phyloP scores from a whole-genome alignment of 495 filamentous ascomycete genomes.

The Neurospora intermedia region DNA sequence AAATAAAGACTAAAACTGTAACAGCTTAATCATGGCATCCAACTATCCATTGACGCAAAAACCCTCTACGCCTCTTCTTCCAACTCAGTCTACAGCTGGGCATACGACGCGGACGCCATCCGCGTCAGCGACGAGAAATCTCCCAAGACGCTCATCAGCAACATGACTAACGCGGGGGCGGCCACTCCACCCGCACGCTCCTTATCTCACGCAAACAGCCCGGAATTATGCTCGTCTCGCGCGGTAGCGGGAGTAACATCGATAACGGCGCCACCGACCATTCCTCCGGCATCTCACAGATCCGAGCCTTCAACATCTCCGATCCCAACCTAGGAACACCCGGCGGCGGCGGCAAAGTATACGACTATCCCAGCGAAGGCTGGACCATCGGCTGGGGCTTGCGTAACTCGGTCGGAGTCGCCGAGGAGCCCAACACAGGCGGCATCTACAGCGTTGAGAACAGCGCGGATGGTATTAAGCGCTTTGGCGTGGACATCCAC shows the following conservation, averaged over 20 bases:
- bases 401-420: constrained; percentile 60
- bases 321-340: constrained; percentile 4
- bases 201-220: constrained; percentile 40
- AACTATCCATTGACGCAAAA: constrained; percentile 47
- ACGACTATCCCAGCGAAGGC: constrained; percentile 37
- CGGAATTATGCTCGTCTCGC: constrained; percentile 46
- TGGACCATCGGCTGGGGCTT: constrained; percentile 58
- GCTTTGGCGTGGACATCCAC: constrained; percentile 48
- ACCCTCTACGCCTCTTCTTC: constrained; percentile 55
- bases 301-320: constrained; percentile 54
- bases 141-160: constrained; percentile 40
- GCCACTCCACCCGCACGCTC: constrained; percentile 54
- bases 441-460: constrained; percentile 65
- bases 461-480: constrained; percentile 50
- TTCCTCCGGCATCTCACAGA: constrained; percentile 46
- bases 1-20: not conserved
- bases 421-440: constrained; percentile 39
- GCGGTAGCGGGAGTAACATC: constrained; percentile 51
- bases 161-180: constrained; percentile 42
- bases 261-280: constrained; percentile 39
- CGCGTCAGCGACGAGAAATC: constrained; percentile 31
- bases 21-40: constrained; percentile 52
- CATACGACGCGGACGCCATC: constrained; percentile 41
- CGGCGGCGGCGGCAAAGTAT: constrained; percentile 31
- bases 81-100: constrained; percentile 47